A percentile compares a stretch with the other conserved stretches of the same genome.
Conservation (phyloP, 192 early-diverging fungal genomes). For the Podila epicladia region DNA sequence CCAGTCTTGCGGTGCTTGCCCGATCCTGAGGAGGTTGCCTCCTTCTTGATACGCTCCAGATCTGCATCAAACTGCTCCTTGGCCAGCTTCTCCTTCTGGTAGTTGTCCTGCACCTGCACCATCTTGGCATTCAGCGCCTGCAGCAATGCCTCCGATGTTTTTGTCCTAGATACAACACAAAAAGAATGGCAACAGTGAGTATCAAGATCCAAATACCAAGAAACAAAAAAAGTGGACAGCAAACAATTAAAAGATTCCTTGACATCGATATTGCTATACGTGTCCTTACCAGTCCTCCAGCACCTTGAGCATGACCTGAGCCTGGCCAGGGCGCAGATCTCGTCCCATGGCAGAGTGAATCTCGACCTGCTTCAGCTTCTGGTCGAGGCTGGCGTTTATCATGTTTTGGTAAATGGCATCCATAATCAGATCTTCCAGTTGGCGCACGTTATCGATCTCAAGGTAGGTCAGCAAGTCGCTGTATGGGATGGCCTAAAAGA, state of each 20-base stretch:
- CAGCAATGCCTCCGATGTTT: conserved; percentile 65
- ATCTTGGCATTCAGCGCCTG: conserved; percentile 64
- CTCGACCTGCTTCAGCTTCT: conserved; percentile 75
- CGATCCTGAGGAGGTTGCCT: conserved; percentile 23
- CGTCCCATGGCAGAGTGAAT: conserved; percentile 87
- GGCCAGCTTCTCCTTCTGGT: conserved; percentile 46
- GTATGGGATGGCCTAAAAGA: conserved; percentile 74
- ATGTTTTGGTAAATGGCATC: conserved; percentile 86
- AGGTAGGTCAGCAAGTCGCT: conserved; percentile 68
- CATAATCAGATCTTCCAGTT: conserved; percentile 90
- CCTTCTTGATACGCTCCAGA: conserved; percentile 55
- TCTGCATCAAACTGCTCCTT: conserved; percentile 59
- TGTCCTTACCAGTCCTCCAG: conserved; percentile 68
- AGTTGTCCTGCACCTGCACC: conserved; percentile 53
- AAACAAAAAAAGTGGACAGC: not conserved
- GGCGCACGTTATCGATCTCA: conserved; percentile 80
- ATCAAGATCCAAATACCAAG: not conserved
- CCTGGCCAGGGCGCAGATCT: conserved; percentile 76
- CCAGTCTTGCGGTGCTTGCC: conserved; percentile 35
- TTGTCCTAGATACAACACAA: conserved; percentile 48
- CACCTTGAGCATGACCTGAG: conserved; percentile 61
- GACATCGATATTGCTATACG: not conserved
- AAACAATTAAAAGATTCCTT: not conserved
- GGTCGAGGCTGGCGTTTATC: conserved; percentile 84
- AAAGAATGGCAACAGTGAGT: not conserved